Evolutionary conservation across 164 flowering plant genomes (phyloP), one percentile per base, ranked within the genome.

Genomic region (Dillenia suffruticosa): DNA sequence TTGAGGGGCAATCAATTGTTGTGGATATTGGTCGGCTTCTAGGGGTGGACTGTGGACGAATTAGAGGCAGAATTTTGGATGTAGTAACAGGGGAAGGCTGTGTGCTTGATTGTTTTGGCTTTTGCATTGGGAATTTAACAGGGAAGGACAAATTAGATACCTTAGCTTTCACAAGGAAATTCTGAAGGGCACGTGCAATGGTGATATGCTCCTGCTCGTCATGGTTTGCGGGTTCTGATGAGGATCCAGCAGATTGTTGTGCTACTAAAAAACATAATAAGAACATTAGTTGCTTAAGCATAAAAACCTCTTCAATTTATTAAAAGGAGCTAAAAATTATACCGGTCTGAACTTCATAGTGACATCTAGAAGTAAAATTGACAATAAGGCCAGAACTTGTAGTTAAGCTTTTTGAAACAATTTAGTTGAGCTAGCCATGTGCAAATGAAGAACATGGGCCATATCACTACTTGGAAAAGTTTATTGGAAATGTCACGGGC

Each of bases 121-220:
- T 69, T 44, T 76, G 87, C 53, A 76, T 48, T 0, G 80, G 77
- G 56, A 86, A 83, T 50, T 77, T 85, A 69, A 62, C 82, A 9
- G 81, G 77, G 59, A 89, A 86, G 47, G 81, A 82, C 9, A 79
- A 62, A 54, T 57, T 71, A 43, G 81, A 70, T 15, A 82, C 70
- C 76, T 79, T 85, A 70, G 87, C 95, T 77, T 89, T 89, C 67
- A 74, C 46, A 14, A 83, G 84, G 57, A 81, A 94, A 50, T 86
- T 89, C 65, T 82, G 62, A 5, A 94, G 70, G 16, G 96, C 97
- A 12, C 94, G 75, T 12, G 99, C 97, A 55, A 94, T 82, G 52
- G 87, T 86, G 54, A 89, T 79, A 74, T 94, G 97, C 63, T 91
- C 99, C 57, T 85, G 84, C 75, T 89, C 97, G 47, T 91, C 97